Evolutionary conservation across 345 rosid species (phyloP), one percentile per base, ranked within the genome.

Genomic region (Pelargonium nanum): DNA sequence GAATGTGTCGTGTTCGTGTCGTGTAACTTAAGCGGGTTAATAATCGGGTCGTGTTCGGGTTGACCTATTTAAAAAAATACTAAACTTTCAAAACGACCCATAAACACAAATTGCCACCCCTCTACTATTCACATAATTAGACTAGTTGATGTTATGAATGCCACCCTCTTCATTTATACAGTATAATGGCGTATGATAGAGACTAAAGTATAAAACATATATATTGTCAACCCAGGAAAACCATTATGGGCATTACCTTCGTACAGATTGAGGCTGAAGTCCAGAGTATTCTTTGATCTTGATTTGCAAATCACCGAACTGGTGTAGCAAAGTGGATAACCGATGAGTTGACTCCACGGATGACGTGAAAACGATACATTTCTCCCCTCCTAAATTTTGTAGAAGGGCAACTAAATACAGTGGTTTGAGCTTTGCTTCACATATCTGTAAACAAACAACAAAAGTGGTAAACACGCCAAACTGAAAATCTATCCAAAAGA

Each of bases 271-370:
- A 63, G 68, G 86, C 56, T 83, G 93, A 74, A 80, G 86, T 59
- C 96, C 83, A 1, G 98, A 89, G 80, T 87, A 92, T 71, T 87
- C 96, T 69, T 85, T 85, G 71, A 88, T 83, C 73, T 84, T 92
- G 59, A 89, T 68, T 13, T 79, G 76, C 65, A 88, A 56, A 59
- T 87, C 95, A 59, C 65, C 87, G 67, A 92, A 92, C 71, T 75
- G 81, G 72, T 85, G 85, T 63, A 92, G 80, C 53, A 92, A 72
- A 66, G 78, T 83, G 78, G 89, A 89, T 15, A 92, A 79, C 57
- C 88, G 87, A 65, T 84, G 93, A 70, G 96, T 89, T 55, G 89
- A 81, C 79, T 89, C 86, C 62, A 90, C 88, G 4, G 98, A 87
- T 48, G 93, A 85, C 32, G 93, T 81, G 80, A 89, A 92, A 57